Conservation (phyloP, 371 early-diverging fungal species). For the Nematocida homosporus region DNA sequence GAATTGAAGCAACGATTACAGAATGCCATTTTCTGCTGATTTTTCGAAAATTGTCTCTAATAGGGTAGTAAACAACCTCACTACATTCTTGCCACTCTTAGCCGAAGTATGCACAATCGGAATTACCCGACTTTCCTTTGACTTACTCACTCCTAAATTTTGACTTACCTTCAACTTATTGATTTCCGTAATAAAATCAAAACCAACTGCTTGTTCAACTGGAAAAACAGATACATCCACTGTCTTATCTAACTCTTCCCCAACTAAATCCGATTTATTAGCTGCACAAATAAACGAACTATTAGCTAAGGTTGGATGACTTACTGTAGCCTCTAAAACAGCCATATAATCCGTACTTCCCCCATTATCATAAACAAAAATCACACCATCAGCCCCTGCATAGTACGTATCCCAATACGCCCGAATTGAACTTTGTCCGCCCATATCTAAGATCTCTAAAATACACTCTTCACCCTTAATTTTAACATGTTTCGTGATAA, state of each 20-base stretch:
- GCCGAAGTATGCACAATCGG: conserved; percentile 40
- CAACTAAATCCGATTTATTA: conserved; percentile 74
- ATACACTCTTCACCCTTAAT: conserved; percentile 72
- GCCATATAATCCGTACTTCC: conserved; percentile 73
- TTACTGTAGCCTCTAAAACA: conserved; percentile 13
- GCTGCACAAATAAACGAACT: conserved; percentile 76
- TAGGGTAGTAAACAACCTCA: conserved; percentile 24
- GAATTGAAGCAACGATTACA: conserved; percentile 56
- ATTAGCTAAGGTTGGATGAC: conserved; percentile 72
- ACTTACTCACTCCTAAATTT: not conserved
- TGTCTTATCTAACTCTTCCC: not conserved
- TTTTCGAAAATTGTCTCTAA: conserved; percentile 27
- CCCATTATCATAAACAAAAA: conserved; percentile 94
- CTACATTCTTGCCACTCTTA: conserved; percentile 20
- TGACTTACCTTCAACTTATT: not conserved
- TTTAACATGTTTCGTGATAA: conserved; percentile 85
- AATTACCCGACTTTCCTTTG: conserved; percentile 2
- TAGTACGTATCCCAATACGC: conserved; percentile 98
- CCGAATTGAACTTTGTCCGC: conserved; percentile 90
- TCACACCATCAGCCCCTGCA: conserved; percentile 90
- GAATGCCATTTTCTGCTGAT: conserved; percentile 35
- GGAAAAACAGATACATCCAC: not conserved
- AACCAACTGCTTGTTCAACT: conserved; percentile 6
- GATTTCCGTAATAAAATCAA: conserved; percentile 1
- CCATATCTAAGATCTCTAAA: conserved; percentile 89